Base-by-base conservation (phyloP, 2,329 filamentous ascomycete species). In the Aspergillus hortae region DNA sequence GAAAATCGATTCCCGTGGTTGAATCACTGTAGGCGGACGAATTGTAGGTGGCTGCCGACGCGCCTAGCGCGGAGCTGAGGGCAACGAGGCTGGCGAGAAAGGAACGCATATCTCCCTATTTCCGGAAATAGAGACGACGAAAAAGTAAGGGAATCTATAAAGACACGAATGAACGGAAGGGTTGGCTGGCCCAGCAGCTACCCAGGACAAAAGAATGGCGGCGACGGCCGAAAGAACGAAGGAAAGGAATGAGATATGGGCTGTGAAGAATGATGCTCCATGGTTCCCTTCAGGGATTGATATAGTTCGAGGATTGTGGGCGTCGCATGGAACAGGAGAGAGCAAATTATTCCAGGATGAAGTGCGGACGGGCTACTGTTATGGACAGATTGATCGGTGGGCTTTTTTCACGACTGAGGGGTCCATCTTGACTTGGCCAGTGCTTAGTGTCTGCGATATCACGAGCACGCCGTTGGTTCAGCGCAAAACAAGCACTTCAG, bases 21-120 rank as follows among this genome's bases (percentile, higher is more conserved):
- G 56, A 46, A 41, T 59, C 56, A 36, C 36, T 57, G 47, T 59
- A 59, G 21, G 56, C 52, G 30, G 55, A 56, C 6, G 56, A 56
- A 38, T 57, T 52, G 51, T 51, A 56, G 44, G 32, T 43, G 1
- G 32, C 33, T 17, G 55, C 55, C 23, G 50, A 38, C 15, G 42
- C 56, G 10, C 56, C 56, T 7, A 58, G 48, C 30, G 43, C 46
- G 17, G 45, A 53, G 48, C 52, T 57, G 42, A 59, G 43, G 33
- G 56, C 53, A 12, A 55, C 48, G 6, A 48, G 41, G 32, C 55
- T 33, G 30, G 53, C 33, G 9, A 55, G 44, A 42, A 49, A 44
- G 30, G 53, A 54, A 27, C 55, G 55, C 56, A 57, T 57, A 9
- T 45, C 48, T 36, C 21, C 25, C n/a, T 51, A 38, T 46, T 38